Base-by-base conservation (phyloP, 2,329 filamentous ascomycete species). In the Aspergillus novoparasiticus region DNA sequence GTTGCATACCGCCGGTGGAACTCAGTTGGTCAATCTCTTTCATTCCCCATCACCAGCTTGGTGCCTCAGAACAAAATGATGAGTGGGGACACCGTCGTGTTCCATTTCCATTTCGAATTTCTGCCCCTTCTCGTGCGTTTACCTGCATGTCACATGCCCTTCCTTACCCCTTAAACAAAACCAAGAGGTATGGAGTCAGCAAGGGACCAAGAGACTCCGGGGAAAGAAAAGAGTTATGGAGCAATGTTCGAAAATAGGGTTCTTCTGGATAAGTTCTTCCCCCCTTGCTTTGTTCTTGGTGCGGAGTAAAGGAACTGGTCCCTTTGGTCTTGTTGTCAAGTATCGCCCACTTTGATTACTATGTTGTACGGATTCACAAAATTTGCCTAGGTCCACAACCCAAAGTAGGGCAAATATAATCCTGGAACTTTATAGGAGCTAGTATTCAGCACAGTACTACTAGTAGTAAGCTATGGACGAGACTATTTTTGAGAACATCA, bases 61-160 rank as follows among this genome's bases (percentile, higher is more conserved):
- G 50, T 53, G 14, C 28, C 28, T 53, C 50, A 53, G 21, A 53
- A 32, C 16, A 4, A 34, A 32, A 53, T 16, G 11, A 19, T n/a
- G n/a, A 28, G 46, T 50, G 46, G 46, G 23, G 21, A 50, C 43
- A 23, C 46, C 14, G 50, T 14, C 50, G 30, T 21, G 50, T 53
- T 53, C 50, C 46, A 16, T 53, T 53, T 53, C n/a, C 46, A 26
- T 53, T 53, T 53, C n/a, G 50, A 34, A 53, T 32, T n/a, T 51
- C 28, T 51, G n/a, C 8, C 14, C 16, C 50, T 34, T 34, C 50
- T 36, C 51, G 51, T 54, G 51, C 32, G n/a, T 36, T 54, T 36
- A 6, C 48, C 32, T 54, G 50, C 50, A 53, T 32, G n/a, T 32
- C 30, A 53, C 50, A 53, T 53, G 50, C 50, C 30, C 50, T 28